A percentile compares a stretch with the other conserved stretches of the same genome.
phyloP scores from a whole-genome alignment of 2,329 filamentous ascomycete genomes.

The Ascochyta koolunga region DNA sequence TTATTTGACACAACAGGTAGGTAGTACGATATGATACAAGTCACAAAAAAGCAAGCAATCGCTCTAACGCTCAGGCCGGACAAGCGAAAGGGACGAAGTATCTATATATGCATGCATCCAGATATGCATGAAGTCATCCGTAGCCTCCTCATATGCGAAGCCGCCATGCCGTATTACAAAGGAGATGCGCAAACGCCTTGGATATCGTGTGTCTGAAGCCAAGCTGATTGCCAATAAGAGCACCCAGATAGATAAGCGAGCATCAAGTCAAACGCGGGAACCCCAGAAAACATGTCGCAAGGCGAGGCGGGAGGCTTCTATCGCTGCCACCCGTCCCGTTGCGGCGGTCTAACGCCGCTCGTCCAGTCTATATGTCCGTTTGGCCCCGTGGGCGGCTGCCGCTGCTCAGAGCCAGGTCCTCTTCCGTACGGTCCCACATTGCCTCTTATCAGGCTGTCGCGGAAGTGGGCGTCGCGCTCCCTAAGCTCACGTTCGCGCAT shows the following conservation, averaged over 20 bases:
- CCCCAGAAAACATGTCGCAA: neutral
- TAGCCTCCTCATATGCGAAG: conserved; percentile 1
- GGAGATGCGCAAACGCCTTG: conserved; percentile 3
- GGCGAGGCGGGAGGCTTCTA: neutral
- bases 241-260: neutral
- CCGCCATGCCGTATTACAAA: conserved; percentile 12
- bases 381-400: conserved; percentile 14
- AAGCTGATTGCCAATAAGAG: neutral
- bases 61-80: conserved; percentile 11
- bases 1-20: too few relatives aligned
- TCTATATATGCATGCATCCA: neutral
- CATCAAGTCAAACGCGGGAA: neutral
- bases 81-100: neutral
- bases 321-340: conserved; percentile 28
- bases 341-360: conserved; percentile 24
- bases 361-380: conserved; percentile 30
- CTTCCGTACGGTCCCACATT: conserved; percentile 26
- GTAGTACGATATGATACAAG: neutral
- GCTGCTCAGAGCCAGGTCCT: conserved; percentile 19
- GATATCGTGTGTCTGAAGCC: neutral
- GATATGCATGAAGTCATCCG: neutral
- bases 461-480: conserved; percentile 27
- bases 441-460: conserved; percentile 27
- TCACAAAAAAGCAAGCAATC: conserved; percentile 1
- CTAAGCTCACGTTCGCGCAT: conserved; percentile 28